These are phyloP conservation scores for Acidomyces sp. DNA, from an alignment of 495 filamentous ascomycete genomes.

Conservation along the genomic window DNA sequence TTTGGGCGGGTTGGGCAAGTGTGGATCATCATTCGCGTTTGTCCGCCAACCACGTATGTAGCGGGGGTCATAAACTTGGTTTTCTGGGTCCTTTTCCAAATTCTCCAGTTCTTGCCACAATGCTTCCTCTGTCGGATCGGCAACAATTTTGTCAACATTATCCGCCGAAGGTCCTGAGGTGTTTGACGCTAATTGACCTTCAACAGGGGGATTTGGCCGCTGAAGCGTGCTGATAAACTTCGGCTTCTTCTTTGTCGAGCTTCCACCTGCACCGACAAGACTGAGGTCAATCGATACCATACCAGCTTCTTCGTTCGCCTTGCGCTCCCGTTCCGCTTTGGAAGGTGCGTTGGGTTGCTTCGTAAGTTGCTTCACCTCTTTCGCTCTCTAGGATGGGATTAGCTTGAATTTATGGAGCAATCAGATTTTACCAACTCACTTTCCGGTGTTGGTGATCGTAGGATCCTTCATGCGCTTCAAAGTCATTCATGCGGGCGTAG, in stretches of 20 bases:
- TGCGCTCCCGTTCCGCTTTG: slow-evolving; percentile 39
- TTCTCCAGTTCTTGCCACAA: too few relatives aligned
- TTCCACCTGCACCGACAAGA: neutral
- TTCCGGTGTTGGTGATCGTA: slow-evolving; percentile 60
- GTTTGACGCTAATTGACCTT: neutral
- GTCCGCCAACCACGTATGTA: too few relatives aligned
- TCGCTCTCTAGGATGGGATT: slow-evolving; percentile 41
- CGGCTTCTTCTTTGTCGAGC: slow-evolving; percentile 16
- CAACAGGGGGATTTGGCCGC: slow-evolving; percentile 9
- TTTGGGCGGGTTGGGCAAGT: too few relatives aligned
- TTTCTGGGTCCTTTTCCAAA: too few relatives aligned
- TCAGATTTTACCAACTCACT: slow-evolving; percentile 9
- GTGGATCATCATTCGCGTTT: too few relatives aligned
- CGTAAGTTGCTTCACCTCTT: slow-evolving; percentile 54
- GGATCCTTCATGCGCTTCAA: slow-evolving; percentile 53
- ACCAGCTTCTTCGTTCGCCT: slow-evolving; percentile 57
- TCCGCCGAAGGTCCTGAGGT: too few relatives aligned
- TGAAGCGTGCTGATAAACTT: slow-evolving; percentile 18
- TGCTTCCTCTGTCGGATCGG: too few relatives aligned
- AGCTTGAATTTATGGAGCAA: neutral
- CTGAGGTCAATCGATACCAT: slow-evolving; percentile 44
- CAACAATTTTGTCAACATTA: too few relatives aligned
- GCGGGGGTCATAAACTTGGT: too few relatives aligned
- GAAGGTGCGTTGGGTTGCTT: slow-evolving; percentile 42
- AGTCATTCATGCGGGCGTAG: slow-evolving; percentile 58